Conservation (phyloP, 1,284 basidiomycete genomes). For the Cutaneotrichosporon sp. region DNA sequence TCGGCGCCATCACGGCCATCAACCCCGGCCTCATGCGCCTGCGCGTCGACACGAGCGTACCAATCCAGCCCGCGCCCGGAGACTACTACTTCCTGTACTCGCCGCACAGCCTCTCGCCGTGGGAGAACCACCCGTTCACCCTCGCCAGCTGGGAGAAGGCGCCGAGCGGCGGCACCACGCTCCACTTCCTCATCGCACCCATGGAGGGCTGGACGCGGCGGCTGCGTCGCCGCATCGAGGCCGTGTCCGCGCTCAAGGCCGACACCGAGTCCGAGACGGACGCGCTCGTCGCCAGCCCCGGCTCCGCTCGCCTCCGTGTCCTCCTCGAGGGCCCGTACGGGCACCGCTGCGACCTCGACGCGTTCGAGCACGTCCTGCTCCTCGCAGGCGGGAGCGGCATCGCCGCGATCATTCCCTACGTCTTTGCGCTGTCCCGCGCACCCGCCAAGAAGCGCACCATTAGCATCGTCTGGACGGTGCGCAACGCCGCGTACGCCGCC, state of each 20-base stretch:
- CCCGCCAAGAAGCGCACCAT: constrained; percentile 3
- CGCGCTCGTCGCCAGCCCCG: neutral
- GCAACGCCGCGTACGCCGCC: constrained; percentile 28
- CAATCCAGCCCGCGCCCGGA: constrained; percentile 28
- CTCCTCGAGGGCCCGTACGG: constrained; percentile 46
- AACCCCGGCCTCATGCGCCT: constrained; percentile 32
- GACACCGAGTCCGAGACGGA: neutral
- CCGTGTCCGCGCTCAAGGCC: neutral
- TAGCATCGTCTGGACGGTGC: constrained; percentile 35
- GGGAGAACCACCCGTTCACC: constrained; percentile 43
- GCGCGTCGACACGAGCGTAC: constrained; percentile 26
- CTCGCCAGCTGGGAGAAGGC: constrained; percentile 28
- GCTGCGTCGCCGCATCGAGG: constrained; percentile 13
- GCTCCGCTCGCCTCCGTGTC: constrained; percentile 13
- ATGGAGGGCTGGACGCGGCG: constrained; percentile 28
- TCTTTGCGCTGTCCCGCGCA: constrained; percentile 19
- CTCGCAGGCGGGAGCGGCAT: constrained; percentile 40
- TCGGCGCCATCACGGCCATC: constrained; percentile 21
- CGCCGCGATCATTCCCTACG: constrained; percentile 35
- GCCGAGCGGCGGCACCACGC: constrained; percentile 9
- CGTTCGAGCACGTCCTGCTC: constrained; percentile 32
- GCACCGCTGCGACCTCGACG: constrained; percentile 21
- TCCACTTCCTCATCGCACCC: constrained; percentile 36
- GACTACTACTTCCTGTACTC: constrained; percentile 40
- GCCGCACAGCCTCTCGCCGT: constrained; percentile 27